A percentile compares a stretch with the other conserved stretches of the same genome.
Evolutionary conservation across 2,329 filamentous ascomycete genomes (phyloP).

Genomic region (Ophiostoma sp.): DNA sequence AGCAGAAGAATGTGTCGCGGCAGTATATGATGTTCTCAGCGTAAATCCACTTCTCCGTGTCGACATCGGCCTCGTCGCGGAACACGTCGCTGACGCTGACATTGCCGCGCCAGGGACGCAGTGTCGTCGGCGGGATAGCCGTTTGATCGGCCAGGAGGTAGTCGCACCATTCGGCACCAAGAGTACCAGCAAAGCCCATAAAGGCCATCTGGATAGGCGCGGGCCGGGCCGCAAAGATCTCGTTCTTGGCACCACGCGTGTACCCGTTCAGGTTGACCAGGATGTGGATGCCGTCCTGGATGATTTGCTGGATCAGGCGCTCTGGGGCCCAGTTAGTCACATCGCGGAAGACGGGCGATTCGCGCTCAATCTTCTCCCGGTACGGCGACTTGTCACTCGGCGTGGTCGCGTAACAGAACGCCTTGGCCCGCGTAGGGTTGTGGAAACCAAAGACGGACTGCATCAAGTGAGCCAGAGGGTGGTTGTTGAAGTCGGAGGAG

Average conservation of each 20-base stretch:
- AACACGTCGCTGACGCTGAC: slow-evolving; percentile 70
- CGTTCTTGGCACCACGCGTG: slow-evolving; percentile 92
- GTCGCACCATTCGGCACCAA: slow-evolving; percentile 98
- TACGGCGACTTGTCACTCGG: slow-evolving; percentile 85
- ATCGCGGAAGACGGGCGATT: slow-evolving; percentile 88
- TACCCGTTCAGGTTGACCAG: slow-evolving; percentile 98
- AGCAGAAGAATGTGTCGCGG: slow-evolving; percentile 95
- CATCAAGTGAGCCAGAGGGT: slow-evolving; percentile 95
- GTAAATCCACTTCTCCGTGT: slow-evolving; percentile 84
- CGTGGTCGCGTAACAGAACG: slow-evolving; percentile 95
- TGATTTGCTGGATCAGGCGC: slow-evolving; percentile 79
- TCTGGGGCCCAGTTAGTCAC: slow-evolving; percentile 85
- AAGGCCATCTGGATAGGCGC: slow-evolving; percentile 99
- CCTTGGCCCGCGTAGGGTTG: slow-evolving; percentile 68
- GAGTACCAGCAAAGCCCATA: slow-evolving; percentile 96
- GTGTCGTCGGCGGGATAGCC: slow-evolving; percentile 77
- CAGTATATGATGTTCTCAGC: slow-evolving; percentile 96
- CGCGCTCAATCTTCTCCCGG: slow-evolving; percentile 86
- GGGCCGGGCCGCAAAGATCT: slow-evolving; percentile 92
- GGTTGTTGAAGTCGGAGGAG: slow-evolving; percentile 98
- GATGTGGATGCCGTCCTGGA: slow-evolving; percentile 86
- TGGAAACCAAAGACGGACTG: slow-evolving; percentile 97
- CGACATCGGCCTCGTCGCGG: slow-evolving; percentile 64
- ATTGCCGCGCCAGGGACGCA: slow-evolving; percentile 78
- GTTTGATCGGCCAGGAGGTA: slow-evolving; percentile 90